A percentile compares a stretch with the other conserved stretches of the same genome.
These are phyloP conservation scores for Trichothecium roseum DNA, from an alignment of 2,329 filamentous ascomycete genomes.

Conservation along the genomic window DNA sequence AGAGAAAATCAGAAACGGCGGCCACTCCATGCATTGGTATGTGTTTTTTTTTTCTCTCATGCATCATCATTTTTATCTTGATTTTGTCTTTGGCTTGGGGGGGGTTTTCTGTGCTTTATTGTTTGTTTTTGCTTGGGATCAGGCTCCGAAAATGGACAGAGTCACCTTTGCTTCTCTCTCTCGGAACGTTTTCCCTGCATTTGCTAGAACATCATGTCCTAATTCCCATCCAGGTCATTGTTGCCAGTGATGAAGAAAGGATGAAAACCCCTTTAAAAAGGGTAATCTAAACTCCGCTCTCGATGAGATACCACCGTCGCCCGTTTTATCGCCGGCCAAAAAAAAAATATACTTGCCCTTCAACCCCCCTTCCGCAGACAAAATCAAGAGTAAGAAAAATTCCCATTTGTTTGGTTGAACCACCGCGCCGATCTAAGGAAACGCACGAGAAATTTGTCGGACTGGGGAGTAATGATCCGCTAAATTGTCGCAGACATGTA, in stretches of 20 bases:
- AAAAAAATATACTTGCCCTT: not conserved
- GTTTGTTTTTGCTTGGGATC: conserved; percentile 10
- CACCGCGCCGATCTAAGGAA: conserved; percentile 45
- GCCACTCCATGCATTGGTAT: no score
- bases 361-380: conserved; percentile 7
- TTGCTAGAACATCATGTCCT: no score
- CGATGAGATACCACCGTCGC: no score
- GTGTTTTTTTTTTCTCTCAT: not conserved
- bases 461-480: conserved; percentile 11
- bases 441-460: conserved; percentile 35
- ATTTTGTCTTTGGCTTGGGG: conserved; percentile 5
- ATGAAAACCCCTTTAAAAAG: no score
- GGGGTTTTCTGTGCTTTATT: conserved; percentile 23
- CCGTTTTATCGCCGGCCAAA: no score
- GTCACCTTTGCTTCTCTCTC: conserved; percentile 2
- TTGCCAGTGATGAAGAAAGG: conserved; percentile 1
- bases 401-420: conserved; percentile 30
- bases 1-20: no score
- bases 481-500: no score
- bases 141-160: conserved; percentile 21
- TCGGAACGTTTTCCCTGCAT: no score
- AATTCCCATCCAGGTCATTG: not conserved
- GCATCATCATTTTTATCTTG: conserved; percentile 3
- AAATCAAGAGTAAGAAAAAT: conserved; percentile 30
- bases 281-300: no score